These are phyloP conservation scores for Meredithiella fracta DNA, from an alignment of 2,329 filamentous ascomycete species.

Conservation along the genomic window DNA sequence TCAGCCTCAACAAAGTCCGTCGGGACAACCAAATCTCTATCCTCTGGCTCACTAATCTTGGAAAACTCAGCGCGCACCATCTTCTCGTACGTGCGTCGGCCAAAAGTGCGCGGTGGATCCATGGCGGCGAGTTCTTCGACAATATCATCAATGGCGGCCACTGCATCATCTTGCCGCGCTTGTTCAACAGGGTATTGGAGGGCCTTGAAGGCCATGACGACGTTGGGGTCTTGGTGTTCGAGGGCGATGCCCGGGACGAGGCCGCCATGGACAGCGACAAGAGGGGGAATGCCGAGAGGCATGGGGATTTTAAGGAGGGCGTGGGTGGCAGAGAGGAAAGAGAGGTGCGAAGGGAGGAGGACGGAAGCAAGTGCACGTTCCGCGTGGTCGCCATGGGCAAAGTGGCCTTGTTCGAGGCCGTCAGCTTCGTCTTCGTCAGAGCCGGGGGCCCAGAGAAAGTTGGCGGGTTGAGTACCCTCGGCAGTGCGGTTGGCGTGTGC, in stretches of 20 bases:
- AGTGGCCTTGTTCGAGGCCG: constrained; percentile 18
- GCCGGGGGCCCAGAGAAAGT: constrained; percentile 16
- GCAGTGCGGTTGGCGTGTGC: neutral
- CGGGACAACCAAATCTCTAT: constrained; percentile 23
- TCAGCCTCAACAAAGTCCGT: constrained; percentile 34
- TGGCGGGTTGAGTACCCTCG: constrained; percentile 18
- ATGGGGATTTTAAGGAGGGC: constrained; percentile 51
- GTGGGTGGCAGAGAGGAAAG: constrained; percentile 55
- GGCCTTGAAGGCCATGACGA: constrained; percentile 85
- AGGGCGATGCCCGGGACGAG: constrained; percentile 60
- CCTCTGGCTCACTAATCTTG: constrained; percentile 14
- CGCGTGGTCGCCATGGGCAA: constrained; percentile 22
- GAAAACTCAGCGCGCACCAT: constrained; percentile 12
- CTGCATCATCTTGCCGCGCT: constrained; percentile 21
- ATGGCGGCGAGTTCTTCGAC: constrained; percentile 11
- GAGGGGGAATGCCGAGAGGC: constrained; percentile 20
- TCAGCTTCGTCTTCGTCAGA: constrained; percentile 19
- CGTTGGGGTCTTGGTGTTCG: constrained; percentile 55
- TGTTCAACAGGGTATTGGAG: constrained; percentile 39
- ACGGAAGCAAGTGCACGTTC: constrained; percentile 40
- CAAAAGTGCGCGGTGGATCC: constrained; percentile 5
- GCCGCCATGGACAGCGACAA: constrained; percentile 68
- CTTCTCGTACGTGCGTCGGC: constrained; percentile 11
- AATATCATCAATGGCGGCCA: constrained; percentile 17
- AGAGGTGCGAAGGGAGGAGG: constrained; percentile 40